Percentiles rank a stretch among this genome's conserved stretches.
phyloP scores from a whole-genome alignment of 345 rosid genomes.

The Gossypium bickii region DNA sequence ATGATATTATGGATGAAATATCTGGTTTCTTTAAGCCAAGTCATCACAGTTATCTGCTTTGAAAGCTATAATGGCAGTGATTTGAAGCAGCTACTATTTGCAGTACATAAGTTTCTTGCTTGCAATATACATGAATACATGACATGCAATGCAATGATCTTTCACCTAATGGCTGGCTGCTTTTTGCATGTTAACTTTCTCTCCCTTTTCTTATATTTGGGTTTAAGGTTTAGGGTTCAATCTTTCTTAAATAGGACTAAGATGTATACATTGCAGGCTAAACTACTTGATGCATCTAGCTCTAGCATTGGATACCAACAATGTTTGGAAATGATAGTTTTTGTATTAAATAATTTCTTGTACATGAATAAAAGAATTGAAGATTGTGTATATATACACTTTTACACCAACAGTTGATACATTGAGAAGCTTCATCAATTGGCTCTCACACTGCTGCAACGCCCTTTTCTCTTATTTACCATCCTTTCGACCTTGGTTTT shows the following conservation, averaged over 20 bases:
- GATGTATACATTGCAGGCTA: no score
- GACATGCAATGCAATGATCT: no score
- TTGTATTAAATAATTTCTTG: no score
- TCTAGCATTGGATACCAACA: not conserved
- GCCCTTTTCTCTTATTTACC: conserved; percentile 28
- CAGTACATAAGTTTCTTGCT: not conserved
- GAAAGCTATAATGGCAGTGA: not conserved
- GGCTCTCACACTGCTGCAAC: conserved; percentile 13
- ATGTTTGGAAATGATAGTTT: not conserved
- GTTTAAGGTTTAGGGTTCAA: no score
- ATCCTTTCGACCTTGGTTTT: conserved; percentile 48
- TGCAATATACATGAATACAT: no score
- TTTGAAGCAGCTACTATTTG: not conserved
- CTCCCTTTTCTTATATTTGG: no score
- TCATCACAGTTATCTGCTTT: not conserved
- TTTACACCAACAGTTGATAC: not conserved
- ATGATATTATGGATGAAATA: not conserved
- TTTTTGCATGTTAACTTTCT: no score
- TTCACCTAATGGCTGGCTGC: no score
- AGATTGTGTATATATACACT: no score
- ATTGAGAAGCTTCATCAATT: conserved; percentile 12
- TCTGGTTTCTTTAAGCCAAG: not conserved
- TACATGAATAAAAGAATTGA: no score
- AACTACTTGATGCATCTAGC: not conserved
- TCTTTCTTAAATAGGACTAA: no score